Conservation (phyloP, 2,329 filamentous ascomycete genomes). For the Penicillium expansum region DNA sequence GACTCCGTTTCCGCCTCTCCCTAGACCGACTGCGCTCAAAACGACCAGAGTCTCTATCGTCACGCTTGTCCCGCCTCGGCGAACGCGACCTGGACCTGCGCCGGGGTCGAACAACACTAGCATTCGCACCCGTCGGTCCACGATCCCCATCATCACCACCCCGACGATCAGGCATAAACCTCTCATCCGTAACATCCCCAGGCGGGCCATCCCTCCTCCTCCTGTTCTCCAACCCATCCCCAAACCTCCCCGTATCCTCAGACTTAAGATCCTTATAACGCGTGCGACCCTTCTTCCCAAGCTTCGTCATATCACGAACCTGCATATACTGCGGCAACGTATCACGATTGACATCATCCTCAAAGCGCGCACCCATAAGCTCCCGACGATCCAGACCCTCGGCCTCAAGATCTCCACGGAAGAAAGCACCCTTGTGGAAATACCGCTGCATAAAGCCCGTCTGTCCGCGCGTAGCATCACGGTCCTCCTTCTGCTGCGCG, state of each 20-base stretch:
- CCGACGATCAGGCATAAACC: slow-evolving; percentile 46
- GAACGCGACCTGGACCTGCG: slow-evolving; percentile 47
- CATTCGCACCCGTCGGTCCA: slow-evolving; percentile 48
- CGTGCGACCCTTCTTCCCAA: slow-evolving; percentile 87
- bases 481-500: slow-evolving; percentile 73
- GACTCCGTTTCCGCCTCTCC: slow-evolving; percentile 48
- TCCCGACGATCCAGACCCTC: slow-evolving; percentile 76
- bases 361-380: slow-evolving; percentile 79
- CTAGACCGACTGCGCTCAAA: slow-evolving; percentile 45
- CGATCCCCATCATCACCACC: slow-evolving; percentile 29
- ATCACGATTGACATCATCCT: slow-evolving; percentile 82
- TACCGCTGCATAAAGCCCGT: slow-evolving; percentile 94
- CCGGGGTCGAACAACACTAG: slow-evolving; percentile 41
- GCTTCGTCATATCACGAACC: slow-evolving; percentile 86
- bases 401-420: slow-evolving; percentile 73
- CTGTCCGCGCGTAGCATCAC: slow-evolving; percentile 70
- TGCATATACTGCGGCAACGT: slow-evolving; percentile 87
- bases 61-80: slow-evolving; percentile 42
- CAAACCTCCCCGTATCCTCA: slow-evolving; percentile 91
- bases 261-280: slow-evolving; percentile 83
- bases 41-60: slow-evolving; percentile 34
- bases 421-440: slow-evolving; percentile 96
- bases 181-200: slow-evolving; percentile 44
- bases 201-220: slow-evolving; percentile 33
- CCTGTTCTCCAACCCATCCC: slow-evolving; percentile 35